Conservation (phyloP, 2,329 filamentous ascomycete genomes). For the Fusarium nelsonii region DNA sequence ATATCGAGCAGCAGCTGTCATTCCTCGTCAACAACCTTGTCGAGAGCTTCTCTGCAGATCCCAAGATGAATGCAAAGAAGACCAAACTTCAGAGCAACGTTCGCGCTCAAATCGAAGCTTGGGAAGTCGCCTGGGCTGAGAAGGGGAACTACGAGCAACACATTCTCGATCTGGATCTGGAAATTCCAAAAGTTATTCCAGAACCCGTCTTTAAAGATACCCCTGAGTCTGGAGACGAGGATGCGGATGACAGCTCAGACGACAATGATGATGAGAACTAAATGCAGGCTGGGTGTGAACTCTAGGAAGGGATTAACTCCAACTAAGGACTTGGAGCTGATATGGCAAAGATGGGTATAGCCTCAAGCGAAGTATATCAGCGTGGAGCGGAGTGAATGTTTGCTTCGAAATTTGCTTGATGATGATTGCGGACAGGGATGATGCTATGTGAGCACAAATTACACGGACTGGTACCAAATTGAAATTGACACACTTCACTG, state of each 20-base stretch:
- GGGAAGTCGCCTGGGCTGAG: background rate
- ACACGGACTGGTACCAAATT: conserved; percentile 1
- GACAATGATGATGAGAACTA: background rate
- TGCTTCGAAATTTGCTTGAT: background rate
- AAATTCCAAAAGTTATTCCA: background rate
- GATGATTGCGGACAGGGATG: background rate
- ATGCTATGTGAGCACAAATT: background rate
- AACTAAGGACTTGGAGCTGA: background rate
- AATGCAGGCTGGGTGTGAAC: too few species aligned
- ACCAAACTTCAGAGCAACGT: background rate
- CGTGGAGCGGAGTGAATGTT: background rate
- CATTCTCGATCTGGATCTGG: background rate
- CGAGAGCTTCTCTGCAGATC: background rate
- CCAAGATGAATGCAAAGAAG: background rate
- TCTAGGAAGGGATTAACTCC: too few species aligned
- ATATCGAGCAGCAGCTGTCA: background rate
- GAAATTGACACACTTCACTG: background rate
- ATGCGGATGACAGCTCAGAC: background rate
- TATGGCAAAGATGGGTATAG: background rate
- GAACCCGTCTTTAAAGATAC: background rate
- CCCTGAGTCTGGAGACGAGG: background rate
- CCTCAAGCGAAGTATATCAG: background rate
- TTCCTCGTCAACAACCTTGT: background rate
- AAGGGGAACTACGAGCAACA: background rate
- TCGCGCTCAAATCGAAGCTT: background rate